Evolutionary conservation across 805 yeast species (phyloP).

Genomic region (Priceomyces haplophilus): DNA sequence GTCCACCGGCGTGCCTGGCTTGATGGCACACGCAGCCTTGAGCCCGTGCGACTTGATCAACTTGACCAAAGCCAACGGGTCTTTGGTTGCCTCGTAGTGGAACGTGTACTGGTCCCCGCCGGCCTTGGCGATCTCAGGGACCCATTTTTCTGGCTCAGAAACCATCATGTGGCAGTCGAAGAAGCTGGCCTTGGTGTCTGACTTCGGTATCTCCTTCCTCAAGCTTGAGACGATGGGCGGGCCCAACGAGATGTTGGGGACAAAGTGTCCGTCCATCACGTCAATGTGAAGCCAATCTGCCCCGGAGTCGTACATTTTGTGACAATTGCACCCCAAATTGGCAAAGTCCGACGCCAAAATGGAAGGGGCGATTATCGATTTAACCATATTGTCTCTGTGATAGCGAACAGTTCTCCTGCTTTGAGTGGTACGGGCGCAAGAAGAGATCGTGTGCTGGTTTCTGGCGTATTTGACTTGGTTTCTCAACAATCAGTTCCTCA

Average conservation of each 20-base stretch:
- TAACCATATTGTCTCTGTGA: conserved; percentile 49
- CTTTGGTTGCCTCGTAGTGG: conserved; percentile 88
- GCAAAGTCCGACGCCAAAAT: conserved; percentile 91
- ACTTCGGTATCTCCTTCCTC: conserved; percentile 73
- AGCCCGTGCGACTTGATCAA: conserved; percentile 77
- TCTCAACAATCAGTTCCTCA: too few species aligned
- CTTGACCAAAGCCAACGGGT: conserved; percentile 70
- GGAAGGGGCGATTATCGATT: conserved; percentile 89
- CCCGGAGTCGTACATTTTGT: conserved; percentile 68
- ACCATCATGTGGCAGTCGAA: conserved; percentile 99
- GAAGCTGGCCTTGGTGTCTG: conserved; percentile 45
- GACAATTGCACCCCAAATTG: conserved; percentile 83
- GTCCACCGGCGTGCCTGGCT: conserved; percentile 89
- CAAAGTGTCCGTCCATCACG: conserved; percentile 98
- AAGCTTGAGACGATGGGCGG: conserved; percentile 81
- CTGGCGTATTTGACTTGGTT: too few species aligned
- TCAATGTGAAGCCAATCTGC: conserved; percentile 98
- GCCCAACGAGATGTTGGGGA: conserved; percentile 93
- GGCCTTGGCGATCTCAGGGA: conserved; percentile 82
- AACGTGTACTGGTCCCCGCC: conserved; percentile 97
- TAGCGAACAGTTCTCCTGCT: background rate
- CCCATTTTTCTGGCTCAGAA: conserved; percentile 88
- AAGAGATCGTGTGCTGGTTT: background rate
- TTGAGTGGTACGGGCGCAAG: background rate
- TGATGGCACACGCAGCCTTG: conserved; percentile 91